Evolutionary conservation across 768 basidiomycete genomes (phyloP), one percentile per base, ranked within the genome.

Genomic region (Trametes cinnabarina): DNA sequence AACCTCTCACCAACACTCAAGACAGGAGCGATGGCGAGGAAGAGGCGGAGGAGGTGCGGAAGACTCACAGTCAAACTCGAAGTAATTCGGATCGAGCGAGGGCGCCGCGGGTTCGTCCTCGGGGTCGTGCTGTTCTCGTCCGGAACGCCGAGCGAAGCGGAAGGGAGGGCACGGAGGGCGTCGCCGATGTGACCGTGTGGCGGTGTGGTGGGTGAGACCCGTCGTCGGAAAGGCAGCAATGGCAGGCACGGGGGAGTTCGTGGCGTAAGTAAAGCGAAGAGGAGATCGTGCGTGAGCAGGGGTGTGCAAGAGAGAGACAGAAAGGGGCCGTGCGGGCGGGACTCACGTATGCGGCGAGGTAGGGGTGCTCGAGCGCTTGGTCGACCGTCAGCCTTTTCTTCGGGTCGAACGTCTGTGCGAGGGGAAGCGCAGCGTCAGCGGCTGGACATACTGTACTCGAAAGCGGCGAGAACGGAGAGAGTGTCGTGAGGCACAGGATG

Each of bases 81-180:
- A 97, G 73, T 94, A 97, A 43, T 83, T 81, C 0, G 92, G 84
- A 67, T 86, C 87, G 43, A 97, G 81, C 10, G 90, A 86, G 40
- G 83, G 78, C n/a, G 88, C 87, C 26, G 77, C 76, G 2, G 95
- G 94, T 68, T 97, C 94, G 68, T 97, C 94, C 52, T 91, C 88
- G 2, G 93, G 86, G 68, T 94, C 92, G 65, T 93, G 90, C 85
- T 88, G 23, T 25, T 8, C 23, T 14, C 22, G 11, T 12, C 44
- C 23, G 44, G 22, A 14, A 44, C 40, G 15, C 20, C 12, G 30
- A 32, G 7, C 30, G 12, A 7, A 6, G 30, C 30, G 7, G 30
- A 55, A 9, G 23, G 7, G 44, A 8, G 34, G 8, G 42, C n/a
- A 23, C 17, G 39, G n/a, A 44, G 35, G 7, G 12, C 11, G 11